A percentile compares a stretch with the other conserved stretches of the same genome.
Evolutionary conservation across 306 rosid genomes (phyloP).

Genomic region (Vigna nakashimae): DNA sequence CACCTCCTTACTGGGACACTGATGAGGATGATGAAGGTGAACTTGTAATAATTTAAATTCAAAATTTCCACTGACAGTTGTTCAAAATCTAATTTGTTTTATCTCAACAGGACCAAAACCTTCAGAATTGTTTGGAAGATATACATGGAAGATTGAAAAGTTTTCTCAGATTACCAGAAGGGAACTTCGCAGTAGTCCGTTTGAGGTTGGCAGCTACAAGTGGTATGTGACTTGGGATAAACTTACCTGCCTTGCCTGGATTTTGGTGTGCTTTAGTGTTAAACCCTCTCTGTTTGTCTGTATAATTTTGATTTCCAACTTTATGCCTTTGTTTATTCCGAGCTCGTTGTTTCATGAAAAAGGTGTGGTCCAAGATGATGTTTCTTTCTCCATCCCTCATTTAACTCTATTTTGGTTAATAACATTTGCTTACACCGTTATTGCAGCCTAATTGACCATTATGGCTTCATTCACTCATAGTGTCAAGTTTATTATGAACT

Average conservation of each 20-base stretch:
- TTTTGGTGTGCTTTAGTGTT: constrained; percentile 9
- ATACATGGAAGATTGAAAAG: constrained; percentile 97
- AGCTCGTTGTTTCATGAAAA: not conserved
- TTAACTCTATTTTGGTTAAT: not conserved
- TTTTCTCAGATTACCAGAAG: constrained; percentile 97
- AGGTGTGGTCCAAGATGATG: constrained; percentile 10
- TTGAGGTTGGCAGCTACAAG: constrained; percentile 98
- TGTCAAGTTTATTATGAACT: not conserved
- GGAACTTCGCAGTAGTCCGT: constrained; percentile 93
- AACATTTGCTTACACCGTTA: not conserved
- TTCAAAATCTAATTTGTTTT: constrained; percentile 33
- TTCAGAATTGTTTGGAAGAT: constrained; percentile 82
- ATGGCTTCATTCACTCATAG: constrained; percentile 27
- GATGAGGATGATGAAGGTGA: constrained; percentile 90
- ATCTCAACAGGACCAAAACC: constrained; percentile 81
- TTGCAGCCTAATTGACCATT: constrained; percentile 9
- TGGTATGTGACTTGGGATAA: constrained; percentile 65
- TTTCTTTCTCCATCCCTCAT: not conserved
- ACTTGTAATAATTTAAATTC: constrained; percentile 40
- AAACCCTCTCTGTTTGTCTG: constrained; percentile 12
- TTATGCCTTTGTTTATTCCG: not conserved
- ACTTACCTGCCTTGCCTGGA: not conserved
- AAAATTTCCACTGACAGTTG: not conserved
- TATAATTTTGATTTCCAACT: constrained; percentile 15
- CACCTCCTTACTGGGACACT: constrained; percentile 97